Conservation (phyloP, 2,329 filamentous ascomycete genomes). For the Aspergillus persii region DNA sequence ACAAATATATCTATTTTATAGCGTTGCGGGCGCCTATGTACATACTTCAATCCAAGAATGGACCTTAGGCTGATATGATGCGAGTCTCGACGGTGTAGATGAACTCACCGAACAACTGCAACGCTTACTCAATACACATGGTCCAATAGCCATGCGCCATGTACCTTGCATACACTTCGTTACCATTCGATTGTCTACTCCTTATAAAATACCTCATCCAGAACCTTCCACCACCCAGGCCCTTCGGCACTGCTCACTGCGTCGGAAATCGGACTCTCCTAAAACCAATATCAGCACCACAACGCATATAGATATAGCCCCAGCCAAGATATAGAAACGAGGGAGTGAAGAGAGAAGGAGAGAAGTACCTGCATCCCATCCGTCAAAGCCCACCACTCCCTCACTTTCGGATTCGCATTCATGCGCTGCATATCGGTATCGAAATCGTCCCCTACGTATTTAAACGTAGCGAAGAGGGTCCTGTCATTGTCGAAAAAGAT, state of each 20-base stretch:
- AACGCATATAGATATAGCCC: background rate
- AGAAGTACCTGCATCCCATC: conserved; percentile 65
- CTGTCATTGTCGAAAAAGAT: conserved; percentile 67
- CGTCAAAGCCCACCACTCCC: conserved; percentile 79
- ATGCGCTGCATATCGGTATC: conserved; percentile 74
- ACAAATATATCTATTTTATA: background rate
- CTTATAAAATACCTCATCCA: conserved; percentile 37
- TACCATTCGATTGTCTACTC: conserved; percentile 14
- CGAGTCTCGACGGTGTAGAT: background rate
- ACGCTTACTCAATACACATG: background rate
- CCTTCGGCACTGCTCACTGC: conserved; percentile 34
- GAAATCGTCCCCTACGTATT: conserved; percentile 72
- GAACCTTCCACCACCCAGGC: conserved; percentile 36
- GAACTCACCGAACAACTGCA: background rate
- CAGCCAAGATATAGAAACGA: background rate
- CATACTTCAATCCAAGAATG: background rate
- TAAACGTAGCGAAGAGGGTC: conserved; percentile 73
- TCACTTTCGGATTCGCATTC: conserved; percentile 68
- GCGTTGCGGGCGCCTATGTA: background rate
- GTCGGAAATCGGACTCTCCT: conserved; percentile 33
- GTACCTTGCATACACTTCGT: background rate
- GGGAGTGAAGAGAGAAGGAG: background rate
- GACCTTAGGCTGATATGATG: background rate
- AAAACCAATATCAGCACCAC: conserved; percentile 4
- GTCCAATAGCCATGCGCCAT: background rate